Evolutionary conservation across 768 basidiomycete species (phyloP).

Genomic region (Xerocomus brunneocitrinus): DNA sequence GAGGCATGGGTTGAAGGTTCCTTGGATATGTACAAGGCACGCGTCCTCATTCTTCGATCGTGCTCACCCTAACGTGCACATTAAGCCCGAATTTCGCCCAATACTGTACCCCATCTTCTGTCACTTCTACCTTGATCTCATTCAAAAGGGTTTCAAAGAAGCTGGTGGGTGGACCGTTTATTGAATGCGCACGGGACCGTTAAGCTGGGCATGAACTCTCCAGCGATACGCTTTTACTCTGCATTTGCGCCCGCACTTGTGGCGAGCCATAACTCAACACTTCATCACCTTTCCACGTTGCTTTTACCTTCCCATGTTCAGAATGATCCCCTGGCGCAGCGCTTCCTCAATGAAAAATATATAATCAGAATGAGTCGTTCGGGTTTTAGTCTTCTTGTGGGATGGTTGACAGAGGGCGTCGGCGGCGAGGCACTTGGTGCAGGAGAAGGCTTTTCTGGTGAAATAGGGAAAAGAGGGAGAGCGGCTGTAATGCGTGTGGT

Average conservation of each 20-base stretch:
- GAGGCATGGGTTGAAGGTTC: conserved; percentile 90
- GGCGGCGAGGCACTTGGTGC: conserved; percentile 81
- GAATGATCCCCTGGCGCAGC: conserved; percentile 75
- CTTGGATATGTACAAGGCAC: conserved; percentile 84
- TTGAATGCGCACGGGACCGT: neutral
- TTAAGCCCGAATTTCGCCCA: conserved; percentile 86
- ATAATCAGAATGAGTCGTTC: conserved; percentile 85
- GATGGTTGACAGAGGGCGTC: conserved; percentile 93
- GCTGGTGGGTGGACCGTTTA: conserved; percentile 55
- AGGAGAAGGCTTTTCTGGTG: conserved; percentile 75
- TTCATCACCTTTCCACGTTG: conserved; percentile 77
- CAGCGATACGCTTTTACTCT: conserved; percentile 72
- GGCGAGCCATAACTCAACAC: conserved; percentile 57
- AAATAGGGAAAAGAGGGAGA: conserved; percentile 79
- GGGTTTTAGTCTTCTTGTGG: conserved; percentile 85
- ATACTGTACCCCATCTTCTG: conserved; percentile 95
- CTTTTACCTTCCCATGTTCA: conserved; percentile 81
- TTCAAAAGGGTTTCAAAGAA: conserved; percentile 85
- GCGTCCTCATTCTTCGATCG: conserved; percentile 18
- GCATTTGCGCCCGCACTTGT: conserved; percentile 67
- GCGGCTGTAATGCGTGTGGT: conserved; percentile 91
- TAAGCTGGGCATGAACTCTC: conserved; percentile 11
- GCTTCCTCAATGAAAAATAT: conserved; percentile 89
- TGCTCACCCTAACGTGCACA: conserved; percentile 12
- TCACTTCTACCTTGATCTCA: conserved; percentile 93